Base-by-base conservation (phyloP, 176 grass and related monocot species). In the Saccharum spontaneum region DNA sequence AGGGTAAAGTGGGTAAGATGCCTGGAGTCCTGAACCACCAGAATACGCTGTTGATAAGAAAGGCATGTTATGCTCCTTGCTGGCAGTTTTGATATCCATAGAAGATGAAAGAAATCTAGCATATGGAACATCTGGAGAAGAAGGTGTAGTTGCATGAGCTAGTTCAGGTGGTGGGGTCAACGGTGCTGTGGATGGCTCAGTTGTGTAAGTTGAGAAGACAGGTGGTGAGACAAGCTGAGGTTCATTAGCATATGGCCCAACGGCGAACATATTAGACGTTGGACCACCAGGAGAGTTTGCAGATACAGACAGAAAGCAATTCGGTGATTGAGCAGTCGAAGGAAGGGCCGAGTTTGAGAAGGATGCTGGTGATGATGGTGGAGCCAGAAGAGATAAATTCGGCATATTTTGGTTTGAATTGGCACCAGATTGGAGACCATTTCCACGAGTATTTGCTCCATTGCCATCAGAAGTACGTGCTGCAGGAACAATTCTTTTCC, bases 81-180 rank as follows among this genome's bases (percentile, higher is more conserved):
- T 85, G 55, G 91, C 88, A 84, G 83, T 79, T 91, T 92, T 90
- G 80, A 91, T 67, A 87, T 89, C 88, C 72, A 82, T 87, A 57
- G 86, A 89, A 46, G 94, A 96, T 5, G 84, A 96, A 68, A 96
- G 86, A 84, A 96, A 96, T 57, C 87, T 81, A 73, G 94, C 94
- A 73, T 91, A 96, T 69, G 91, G 94, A 69, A 96, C 94, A 93
- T 96, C 94, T 55, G 94, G 94, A 46, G 94, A 96, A 4, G 94
- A 96, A 22, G 94, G 94, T 87, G 94, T 96, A 12, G 91, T 93
- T 72, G 90, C 86, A 79, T 96, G 94, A 37, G 91, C 91, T 75
- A 96, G 73, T 82, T 96, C 94, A 82, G 94, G 94, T 38, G 94
- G 94, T 83, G 94, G 94, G 88, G 94, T 96, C 60, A 93, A 64